Base-by-base conservation (phyloP, 768 basidiomycete species). In the Chalciporus piperatus region DNA sequence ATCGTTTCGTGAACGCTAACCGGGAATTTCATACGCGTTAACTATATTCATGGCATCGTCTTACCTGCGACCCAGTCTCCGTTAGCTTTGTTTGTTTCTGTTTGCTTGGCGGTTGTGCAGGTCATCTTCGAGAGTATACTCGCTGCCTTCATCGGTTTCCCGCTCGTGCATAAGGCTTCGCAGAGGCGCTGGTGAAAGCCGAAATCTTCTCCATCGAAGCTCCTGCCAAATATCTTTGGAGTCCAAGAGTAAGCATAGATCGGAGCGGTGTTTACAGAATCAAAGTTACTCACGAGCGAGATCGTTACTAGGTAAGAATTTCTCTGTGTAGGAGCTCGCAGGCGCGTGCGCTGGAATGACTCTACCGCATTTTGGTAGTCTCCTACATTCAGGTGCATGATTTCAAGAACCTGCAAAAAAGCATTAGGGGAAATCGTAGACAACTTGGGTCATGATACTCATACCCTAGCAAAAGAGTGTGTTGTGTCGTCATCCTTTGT, bases 171-270 rank as follows among this genome's bases (percentile, higher is more conserved):
- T 2, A 54, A 22, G 3, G 56, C 38, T 28, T 57, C 56, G 13
- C 56, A 57, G n/a, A 51, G 43, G 13, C 39, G 20, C 6, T 45
- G 39, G 16, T 14, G 47, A 30, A 58, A 32, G 1, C 19, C 40
- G 23, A 51, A 28, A 3, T 3, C 13, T 8, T 51, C 14, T 40
- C 32, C 11, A 14, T 55, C 50, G 25, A 55, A 51, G 2, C 17
- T 45, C 47, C 53, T 55, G 7, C 53, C 56, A 3, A 20, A 51
- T 20, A 58, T 48, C 56, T 58, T 23, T 40, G 12, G n/a, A 6
- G 30, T 3, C 4, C 25, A 7, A 25, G 25, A 3, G 1, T 10
- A 9, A 27, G 1, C n/a, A 9, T 6, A 20, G 10, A 20, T 35
- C 9, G 23, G 19, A 17, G n/a, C 6, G 22, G 3, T 6, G 17